Conservation (phyloP, 805 yeast species). For the Suhomyces sp. region DNA sequence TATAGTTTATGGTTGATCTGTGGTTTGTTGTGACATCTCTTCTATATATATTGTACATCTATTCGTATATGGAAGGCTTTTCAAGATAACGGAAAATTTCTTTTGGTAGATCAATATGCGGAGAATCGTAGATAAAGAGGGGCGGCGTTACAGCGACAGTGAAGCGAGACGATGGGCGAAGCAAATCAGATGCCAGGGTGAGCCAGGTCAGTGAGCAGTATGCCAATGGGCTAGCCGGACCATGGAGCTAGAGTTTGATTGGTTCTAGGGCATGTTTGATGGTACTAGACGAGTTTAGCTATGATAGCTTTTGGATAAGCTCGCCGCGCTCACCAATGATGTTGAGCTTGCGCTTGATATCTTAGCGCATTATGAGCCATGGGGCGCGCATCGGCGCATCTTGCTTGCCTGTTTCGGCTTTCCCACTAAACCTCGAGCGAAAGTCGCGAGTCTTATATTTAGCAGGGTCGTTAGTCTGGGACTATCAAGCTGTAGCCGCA, state of each 20-base stretch:
- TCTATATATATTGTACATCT: background rate
- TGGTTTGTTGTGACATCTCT: background rate
- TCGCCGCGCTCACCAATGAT: background rate
- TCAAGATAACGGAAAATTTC: conserved; percentile 2
- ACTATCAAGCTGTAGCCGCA: background rate
- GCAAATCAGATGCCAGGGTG: too few species aligned
- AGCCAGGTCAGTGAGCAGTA: too few species aligned
- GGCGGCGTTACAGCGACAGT: background rate
- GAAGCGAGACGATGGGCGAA: too few species aligned
- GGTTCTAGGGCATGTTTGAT: background rate
- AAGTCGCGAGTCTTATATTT: background rate
- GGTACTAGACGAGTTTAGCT: background rate
- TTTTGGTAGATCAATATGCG: background rate
- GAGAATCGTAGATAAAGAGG: background rate
- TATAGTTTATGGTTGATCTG: background rate
- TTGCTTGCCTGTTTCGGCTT: background rate
- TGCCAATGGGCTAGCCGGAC: too few species aligned
- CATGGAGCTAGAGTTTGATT: background rate
- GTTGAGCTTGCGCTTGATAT: background rate
- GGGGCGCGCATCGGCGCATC: background rate
- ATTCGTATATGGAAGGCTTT: background rate
- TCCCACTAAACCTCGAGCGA: background rate
- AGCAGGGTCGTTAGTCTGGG: background rate
- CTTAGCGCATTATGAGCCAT: too few species aligned
- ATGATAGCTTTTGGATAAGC: background rate